Conservation (phyloP, 441 rosid genomes). For the Aquilaria agallochum region DNA sequence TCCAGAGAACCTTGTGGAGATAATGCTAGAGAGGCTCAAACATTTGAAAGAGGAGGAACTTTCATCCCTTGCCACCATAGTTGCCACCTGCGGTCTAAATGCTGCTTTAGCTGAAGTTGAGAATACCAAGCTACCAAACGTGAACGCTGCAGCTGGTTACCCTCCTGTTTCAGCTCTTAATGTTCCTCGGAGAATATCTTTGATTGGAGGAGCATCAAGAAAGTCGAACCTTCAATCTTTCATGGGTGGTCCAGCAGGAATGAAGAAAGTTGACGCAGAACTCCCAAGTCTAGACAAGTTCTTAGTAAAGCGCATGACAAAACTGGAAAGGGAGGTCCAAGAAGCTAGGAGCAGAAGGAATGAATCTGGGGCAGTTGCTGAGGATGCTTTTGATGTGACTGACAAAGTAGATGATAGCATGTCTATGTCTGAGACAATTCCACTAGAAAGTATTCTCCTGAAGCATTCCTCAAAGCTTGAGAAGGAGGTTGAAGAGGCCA, state of each 20-base stretch:
- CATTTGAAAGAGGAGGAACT: slow-evolving; percentile 83
- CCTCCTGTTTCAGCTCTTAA: slow-evolving; percentile 21
- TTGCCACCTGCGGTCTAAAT: slow-evolving; percentile 92
- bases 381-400: slow-evolving; percentile 16
- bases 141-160: slow-evolving; percentile 18
- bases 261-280: slow-evolving; percentile 33
- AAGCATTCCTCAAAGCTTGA: slow-evolving; percentile 51
- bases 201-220: slow-evolving; percentile 29
- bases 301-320: slow-evolving; percentile 78
- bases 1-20: slow-evolving; percentile 48
- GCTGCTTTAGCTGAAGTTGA: slow-evolving; percentile 78
- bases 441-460: slow-evolving; percentile 56
- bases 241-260: slow-evolving; percentile 18
- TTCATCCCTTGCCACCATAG: slow-evolving; percentile 83
- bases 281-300: slow-evolving; percentile 78
- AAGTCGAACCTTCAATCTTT: slow-evolving; percentile 13
- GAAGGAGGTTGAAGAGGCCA: slow-evolving; percentile 62
- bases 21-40: slow-evolving; percentile 84
- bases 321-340: slow-evolving; percentile 77
- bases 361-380: slow-evolving; percentile 20
- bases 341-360: slow-evolving; percentile 64
- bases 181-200: slow-evolving; percentile 35
- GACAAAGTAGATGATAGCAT: slow-evolving; percentile 3
- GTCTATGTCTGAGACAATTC: slow-evolving; percentile 22
- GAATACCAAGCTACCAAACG: slow-evolving; percentile 27